Base-by-base conservation (phyloP, 1,284 basidiomycete species). In the Ganoderma lingzhi region DNA sequence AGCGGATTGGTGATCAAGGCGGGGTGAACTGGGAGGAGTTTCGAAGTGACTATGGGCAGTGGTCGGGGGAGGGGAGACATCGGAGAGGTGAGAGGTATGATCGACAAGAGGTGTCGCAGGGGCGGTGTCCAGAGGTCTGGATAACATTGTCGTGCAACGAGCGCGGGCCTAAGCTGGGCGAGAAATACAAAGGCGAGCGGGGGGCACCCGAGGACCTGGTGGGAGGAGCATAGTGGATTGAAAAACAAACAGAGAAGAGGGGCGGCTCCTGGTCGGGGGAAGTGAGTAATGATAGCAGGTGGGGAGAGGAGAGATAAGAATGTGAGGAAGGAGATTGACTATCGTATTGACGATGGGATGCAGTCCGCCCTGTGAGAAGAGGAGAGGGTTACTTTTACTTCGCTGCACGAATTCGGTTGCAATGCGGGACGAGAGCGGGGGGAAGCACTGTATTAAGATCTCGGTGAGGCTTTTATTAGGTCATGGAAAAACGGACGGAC, bases 231-330 rank as follows among this genome's bases (percentile, higher is more conserved):
- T 32, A 64, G 23, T 42, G 63, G 37, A 63, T 63, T 69, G 67
- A 73, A 70, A 67, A 70, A 48, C 56, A 51, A 63, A 65, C 55
- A 37, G 53, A 28, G 58, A 59, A 41, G 37, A 61, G 44, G 63
- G 68, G 64, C 48, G 48, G 23, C 65, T 41, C 39, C 68, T 68
- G 66, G 68, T 67, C 68, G 60, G 58, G 39, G 10, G 12, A 61
- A 64, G 58, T 23, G 48, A 37, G 66, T 70, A 71, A 65, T 68
- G 72, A 71, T 73, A 73, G 70, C 64, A 64, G 70, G 56, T 51
- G 41, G 42, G 15, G 28, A 53, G 67, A 39, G 44, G 64, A 64
- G 63, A 64, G 72, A 71, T 73, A 73, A 73, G 71, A 71, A 69
- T 48, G 44, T 10, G 63, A 30, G 39, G 19, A 28, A 2, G 41